A percentile compares a stretch with the other conserved stretches of the same genome.
Evolutionary conservation across 208 protist species (phyloP).

Genomic region (Trypanosoma brucei): DNA sequence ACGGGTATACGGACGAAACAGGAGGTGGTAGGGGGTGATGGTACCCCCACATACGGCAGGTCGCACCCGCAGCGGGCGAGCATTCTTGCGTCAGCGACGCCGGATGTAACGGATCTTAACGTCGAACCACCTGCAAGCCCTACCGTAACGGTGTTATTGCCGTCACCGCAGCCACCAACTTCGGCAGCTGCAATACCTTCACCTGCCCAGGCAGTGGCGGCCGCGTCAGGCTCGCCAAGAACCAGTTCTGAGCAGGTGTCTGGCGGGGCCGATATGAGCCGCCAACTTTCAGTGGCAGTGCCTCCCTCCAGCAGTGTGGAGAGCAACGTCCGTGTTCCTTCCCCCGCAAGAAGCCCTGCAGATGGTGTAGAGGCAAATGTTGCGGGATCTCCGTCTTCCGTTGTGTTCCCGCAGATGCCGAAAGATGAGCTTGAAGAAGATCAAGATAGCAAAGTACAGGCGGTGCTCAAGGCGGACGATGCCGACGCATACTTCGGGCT

Average conservation of each 20-base stretch:
- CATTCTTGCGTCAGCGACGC: not conserved
- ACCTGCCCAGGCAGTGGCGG: too few relatives aligned
- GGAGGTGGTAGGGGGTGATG: not conserved
- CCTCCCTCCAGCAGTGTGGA: not conserved
- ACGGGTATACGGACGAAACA: slow-evolving; percentile 22
- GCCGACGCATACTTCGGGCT: slow-evolving; percentile 50
- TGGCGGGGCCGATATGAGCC: not conserved
- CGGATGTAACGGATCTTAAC: not conserved
- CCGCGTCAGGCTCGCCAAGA: not conserved
- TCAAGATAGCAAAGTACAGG: slow-evolving; percentile 21
- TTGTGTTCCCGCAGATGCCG: not conserved
- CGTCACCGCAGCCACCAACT: not conserved
- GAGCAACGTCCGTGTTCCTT: not conserved
- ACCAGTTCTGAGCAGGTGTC: not conserved
- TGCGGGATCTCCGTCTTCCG: not conserved
- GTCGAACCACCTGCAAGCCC: not conserved
- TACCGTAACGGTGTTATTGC: not conserved
- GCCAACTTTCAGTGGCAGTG: not conserved
- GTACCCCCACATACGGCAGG: too few relatives aligned
- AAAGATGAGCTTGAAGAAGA: slow-evolving; percentile 17
- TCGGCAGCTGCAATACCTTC: not conserved
- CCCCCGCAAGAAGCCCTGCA: not conserved
- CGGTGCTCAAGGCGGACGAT: slow-evolving; percentile 40
- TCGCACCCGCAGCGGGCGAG: not conserved
- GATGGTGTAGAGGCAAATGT: not conserved